Evolutionary conservation across 2,329 filamentous ascomycete genomes (phyloP).

Genomic region (Neoascochyta sp.): DNA sequence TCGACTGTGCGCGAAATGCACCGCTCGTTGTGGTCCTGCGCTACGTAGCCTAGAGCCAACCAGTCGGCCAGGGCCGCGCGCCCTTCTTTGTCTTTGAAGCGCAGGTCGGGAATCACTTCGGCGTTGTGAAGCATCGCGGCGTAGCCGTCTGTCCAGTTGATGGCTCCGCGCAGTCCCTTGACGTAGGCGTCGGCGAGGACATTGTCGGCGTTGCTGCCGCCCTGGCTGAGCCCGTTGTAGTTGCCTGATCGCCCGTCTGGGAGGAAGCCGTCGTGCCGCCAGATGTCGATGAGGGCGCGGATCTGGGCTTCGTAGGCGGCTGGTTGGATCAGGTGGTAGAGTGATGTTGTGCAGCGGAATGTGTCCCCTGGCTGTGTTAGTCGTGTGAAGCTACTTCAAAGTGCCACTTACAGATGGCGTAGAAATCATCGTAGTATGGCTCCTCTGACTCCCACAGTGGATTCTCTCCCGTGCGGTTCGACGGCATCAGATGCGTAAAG

Average conservation of each 20-base stretch:
- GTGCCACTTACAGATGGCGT: constrained; percentile 55
- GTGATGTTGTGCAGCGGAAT: constrained; percentile 54
- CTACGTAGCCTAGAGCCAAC: constrained; percentile 60
- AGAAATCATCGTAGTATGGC: constrained; percentile 68
- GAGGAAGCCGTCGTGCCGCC: constrained; percentile 60
- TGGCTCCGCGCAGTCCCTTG: constrained; percentile 58
- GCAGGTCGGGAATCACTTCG: constrained; percentile 53
- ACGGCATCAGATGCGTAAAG: constrained; percentile 65
- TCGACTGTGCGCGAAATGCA: constrained; percentile 39
- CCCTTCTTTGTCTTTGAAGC: constrained; percentile 64
- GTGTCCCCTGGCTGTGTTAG: constrained; percentile 61
- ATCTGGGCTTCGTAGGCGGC: constrained; percentile 61
- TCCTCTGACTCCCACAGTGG: constrained; percentile 61
- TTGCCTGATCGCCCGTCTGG: constrained; percentile 65
- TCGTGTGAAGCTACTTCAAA: constrained; percentile 45
- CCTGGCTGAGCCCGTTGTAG: constrained; percentile 65
- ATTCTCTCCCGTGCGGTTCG: constrained; percentile 69
- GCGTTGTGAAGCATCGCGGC: constrained; percentile 68
- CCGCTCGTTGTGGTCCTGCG: constrained; percentile 25
- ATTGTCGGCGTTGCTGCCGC: constrained; percentile 67
- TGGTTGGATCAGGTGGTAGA: constrained; percentile 63
- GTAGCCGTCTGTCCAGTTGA: constrained; percentile 67
- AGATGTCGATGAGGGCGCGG: constrained; percentile 65
- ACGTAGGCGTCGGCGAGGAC: constrained; percentile 68
- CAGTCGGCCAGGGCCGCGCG: constrained; percentile 67